A percentile compares a stretch with the other conserved stretches of the same genome.
Conservation (phyloP, 2,329 filamentous ascomycete genomes). For the Teratosphaeria viscida region DNA sequence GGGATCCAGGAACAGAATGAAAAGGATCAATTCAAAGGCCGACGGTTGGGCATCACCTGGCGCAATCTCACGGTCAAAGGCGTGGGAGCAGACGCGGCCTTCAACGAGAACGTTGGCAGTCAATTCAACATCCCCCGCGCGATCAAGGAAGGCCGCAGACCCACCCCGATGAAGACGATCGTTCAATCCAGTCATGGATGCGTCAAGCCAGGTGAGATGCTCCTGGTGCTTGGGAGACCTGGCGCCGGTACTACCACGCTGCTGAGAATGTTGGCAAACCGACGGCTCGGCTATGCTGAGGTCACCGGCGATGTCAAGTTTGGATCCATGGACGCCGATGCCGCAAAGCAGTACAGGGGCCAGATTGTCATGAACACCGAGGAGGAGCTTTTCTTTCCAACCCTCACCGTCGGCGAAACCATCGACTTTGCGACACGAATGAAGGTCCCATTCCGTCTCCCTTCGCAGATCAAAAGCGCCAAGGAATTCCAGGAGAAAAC, state of each 20-base stretch:
- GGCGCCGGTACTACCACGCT: constrained; percentile 50
- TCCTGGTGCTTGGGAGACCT: constrained; percentile 68
- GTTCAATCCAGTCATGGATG: constrained; percentile 55
- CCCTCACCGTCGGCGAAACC: constrained; percentile 78
- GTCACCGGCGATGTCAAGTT: constrained; percentile 64
- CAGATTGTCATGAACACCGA: constrained; percentile 62
- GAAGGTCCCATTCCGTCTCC: constrained; percentile 51
- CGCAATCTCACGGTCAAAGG: constrained; percentile 54
- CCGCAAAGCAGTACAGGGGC: constrained; percentile 60
- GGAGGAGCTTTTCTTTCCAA: constrained; percentile 77
- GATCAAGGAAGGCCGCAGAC: constrained; percentile 32
- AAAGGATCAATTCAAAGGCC: constrained; percentile 36
- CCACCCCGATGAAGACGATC: constrained; percentile 51
- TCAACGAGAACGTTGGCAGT: constrained; percentile 50
- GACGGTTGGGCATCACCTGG: constrained; percentile 54
- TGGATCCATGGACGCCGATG: constrained; percentile 51
- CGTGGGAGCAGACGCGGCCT: constrained; percentile 48
- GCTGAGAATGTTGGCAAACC: constrained; percentile 39
- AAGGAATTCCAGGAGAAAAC: constrained; percentile 43
- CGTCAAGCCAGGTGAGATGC: constrained; percentile 77
- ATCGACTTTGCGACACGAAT: constrained; percentile 75
- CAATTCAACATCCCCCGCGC: constrained; percentile 18
- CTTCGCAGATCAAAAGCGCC: constrained; percentile 47
- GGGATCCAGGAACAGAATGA: constrained; percentile 34
- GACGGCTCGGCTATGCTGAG: constrained; percentile 49